These are phyloP conservation scores for Psidium guajava DNA, from an alignment of 345 rosid genomes.

Conservation along the genomic window DNA sequence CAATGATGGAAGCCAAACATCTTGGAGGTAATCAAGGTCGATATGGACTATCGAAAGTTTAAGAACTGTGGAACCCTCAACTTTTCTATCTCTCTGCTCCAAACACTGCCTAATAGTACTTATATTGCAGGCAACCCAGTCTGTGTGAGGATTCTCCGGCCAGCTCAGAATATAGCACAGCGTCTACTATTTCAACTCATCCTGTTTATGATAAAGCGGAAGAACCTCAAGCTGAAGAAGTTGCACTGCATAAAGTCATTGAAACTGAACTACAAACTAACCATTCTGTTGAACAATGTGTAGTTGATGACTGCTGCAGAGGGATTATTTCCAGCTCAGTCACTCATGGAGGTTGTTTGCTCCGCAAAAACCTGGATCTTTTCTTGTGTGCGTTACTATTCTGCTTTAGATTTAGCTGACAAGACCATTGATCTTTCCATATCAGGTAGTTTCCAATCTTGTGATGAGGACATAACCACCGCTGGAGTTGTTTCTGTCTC, in stretches of 20 bases:
- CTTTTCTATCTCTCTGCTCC: background rate
- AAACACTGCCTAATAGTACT: background rate
- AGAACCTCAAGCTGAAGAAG: slow-evolving; percentile 28
- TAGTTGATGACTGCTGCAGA: slow-evolving; percentile 17
- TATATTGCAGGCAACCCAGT: slow-evolving; percentile 57
- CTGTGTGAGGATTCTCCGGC: slow-evolving; percentile 71
- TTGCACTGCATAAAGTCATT: slow-evolving; percentile 13
- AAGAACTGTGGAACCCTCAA: background rate
- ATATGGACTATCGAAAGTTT: background rate
- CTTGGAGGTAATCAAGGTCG: slow-evolving; percentile 55
- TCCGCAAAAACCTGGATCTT: background rate
- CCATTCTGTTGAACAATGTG: slow-evolving; percentile 12
- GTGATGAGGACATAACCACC: slow-evolving; percentile 24
- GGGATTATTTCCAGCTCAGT: slow-evolving; percentile 22
- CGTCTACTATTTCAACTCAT: slow-evolving; percentile 46
- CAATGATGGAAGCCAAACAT: slow-evolving; percentile 49
- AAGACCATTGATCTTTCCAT: slow-evolving; percentile 1
- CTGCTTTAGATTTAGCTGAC: background rate
- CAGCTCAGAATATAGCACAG: slow-evolving; percentile 86
- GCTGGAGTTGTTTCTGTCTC: slow-evolving; percentile 32
- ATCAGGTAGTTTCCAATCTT: slow-evolving; percentile 30
- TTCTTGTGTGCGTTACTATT: background rate
- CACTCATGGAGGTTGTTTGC: slow-evolving; percentile 35
- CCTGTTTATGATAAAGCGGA: slow-evolving; percentile 29
- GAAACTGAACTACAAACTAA: slow-evolving; percentile 11